Evolutionary conservation across 2,329 filamentous ascomycete genomes (phyloP), one percentile per base, ranked within the genome.

Genomic region (Xylaria sp.): DNA sequence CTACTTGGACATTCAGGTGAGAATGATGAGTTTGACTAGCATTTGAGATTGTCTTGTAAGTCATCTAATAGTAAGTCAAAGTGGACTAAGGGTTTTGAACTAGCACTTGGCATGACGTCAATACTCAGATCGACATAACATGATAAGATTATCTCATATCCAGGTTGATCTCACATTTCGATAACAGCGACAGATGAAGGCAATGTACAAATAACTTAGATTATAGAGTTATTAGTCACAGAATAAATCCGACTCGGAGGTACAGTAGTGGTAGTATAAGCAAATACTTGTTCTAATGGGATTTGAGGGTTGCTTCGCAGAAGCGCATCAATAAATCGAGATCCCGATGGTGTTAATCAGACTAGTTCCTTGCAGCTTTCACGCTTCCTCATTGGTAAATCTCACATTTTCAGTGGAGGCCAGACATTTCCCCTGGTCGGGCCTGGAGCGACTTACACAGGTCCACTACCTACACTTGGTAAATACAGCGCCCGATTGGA

Each of bases 251-350:
- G 28, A 26, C 23, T 20, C 17, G 6, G 31, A 2, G 53, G 42
- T 31, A 6, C 38, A 17, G 38, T 40, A 17, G 42, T 20, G 13
- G 42, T 15, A 20, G 13, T 20, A 26, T n/a, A 6, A 26, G 44
- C 40, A n/a, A 60, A 53, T 53, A 33, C 51, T 36, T 62, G 65
- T 54, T 40, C n/a, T 51, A n/a, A 60, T 67, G 62, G 62, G 58
- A 68, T 54, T 66, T 57, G 31, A 44, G 36, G 40, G 42, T 66
- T 13, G 49, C 54, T 48, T 42, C 20, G 31, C 23, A 53, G 58
- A 68, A 68, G 51, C 62, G 62, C 66, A 68, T 65, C 44, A 53
- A 51, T 59, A 48, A 42, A 66, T 69, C 59, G 42, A 60, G 63
- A 66, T 59, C 57, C 48, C 57, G 65, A 65, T 60, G 61, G 49